A percentile compares a stretch with the other conserved stretches of the same genome.
phyloP scores from a whole-genome alignment of 2,329 filamentous ascomycete genomes.

The Grosmannia huntii region DNA sequence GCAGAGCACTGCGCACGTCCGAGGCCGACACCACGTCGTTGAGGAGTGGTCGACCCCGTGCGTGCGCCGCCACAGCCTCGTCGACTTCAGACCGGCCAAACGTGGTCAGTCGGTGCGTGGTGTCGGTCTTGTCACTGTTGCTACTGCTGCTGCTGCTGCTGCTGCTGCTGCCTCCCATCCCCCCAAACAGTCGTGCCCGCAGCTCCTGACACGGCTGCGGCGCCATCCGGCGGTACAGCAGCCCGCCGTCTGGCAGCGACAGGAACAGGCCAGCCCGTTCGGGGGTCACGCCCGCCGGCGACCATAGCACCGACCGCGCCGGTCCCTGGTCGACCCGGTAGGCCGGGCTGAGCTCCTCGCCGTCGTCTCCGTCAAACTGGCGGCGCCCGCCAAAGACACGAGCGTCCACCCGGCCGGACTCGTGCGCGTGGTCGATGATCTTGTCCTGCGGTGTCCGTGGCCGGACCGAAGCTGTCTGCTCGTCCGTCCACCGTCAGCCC shows the following conservation, averaged over 20 bases:
- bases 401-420: not conserved
- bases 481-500: too few species aligned
- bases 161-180: too few species aligned
- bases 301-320: constrained; percentile 5
- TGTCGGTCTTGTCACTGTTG: too few species aligned
- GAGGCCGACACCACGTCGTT: not conserved
- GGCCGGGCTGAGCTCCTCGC: constrained; percentile 11
- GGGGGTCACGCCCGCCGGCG: constrained; percentile 9
- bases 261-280: constrained; percentile 12
- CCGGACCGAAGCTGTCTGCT: not conserved
- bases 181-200: constrained; percentile 5
- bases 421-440: constrained; percentile 6
- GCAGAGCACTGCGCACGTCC: constrained; percentile 3
- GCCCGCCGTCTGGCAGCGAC: constrained; percentile 12
- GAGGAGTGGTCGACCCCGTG: not conserved
- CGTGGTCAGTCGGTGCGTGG: too few species aligned
- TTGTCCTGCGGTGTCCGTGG: constrained; percentile 8
- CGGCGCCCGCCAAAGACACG: constrained; percentile 4
- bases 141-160: too few species aligned
- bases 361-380: constrained; percentile 17
- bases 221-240: constrained; percentile 20
- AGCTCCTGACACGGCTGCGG: constrained; percentile 15
- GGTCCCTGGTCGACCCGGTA: constrained; percentile 8
- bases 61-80: too few species aligned
- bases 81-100: too few species aligned